These are phyloP conservation scores for Macrolepiota fuliginosa DNA, from an alignment of 768 basidiomycete species.

Conservation along the genomic window DNA sequence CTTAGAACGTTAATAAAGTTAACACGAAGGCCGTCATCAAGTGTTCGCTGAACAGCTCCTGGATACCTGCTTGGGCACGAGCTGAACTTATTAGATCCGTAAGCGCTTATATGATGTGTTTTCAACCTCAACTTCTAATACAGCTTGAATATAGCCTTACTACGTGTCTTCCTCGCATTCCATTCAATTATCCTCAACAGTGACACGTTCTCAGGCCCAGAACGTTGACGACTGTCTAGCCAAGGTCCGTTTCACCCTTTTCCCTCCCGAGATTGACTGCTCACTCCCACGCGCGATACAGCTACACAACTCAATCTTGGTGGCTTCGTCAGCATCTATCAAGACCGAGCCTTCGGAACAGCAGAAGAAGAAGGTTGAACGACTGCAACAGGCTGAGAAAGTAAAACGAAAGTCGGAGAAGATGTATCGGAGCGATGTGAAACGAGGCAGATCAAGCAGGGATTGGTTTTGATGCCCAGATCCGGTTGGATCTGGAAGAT, in stretches of 20 bases:
- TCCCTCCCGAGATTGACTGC: neutral
- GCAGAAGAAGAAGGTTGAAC: conserved; percentile 53
- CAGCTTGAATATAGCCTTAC: conserved; percentile 44
- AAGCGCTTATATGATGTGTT: neutral
- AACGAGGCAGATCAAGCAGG: conserved; percentile 30
- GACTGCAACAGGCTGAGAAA: conserved; percentile 43
- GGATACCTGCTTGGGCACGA: conserved; percentile 72
- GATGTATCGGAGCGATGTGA: conserved; percentile 48
- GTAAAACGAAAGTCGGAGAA: conserved; percentile 49
- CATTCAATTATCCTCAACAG: conserved; percentile 66
- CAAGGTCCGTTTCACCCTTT: conserved; percentile 44
- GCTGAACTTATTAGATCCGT: conserved; percentile 51
- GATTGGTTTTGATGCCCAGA: conserved; percentile 4
- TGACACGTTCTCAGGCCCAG: conserved; percentile 73
- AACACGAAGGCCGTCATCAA: conserved; percentile 76
- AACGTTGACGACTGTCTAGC: conserved; percentile 71
- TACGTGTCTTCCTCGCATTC: conserved; percentile 69
- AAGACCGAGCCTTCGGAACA: conserved; percentile 53
- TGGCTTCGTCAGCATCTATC: conserved; percentile 43
- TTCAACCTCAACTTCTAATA: neutral
- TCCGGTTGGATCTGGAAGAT: neutral
- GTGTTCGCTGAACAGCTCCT: conserved; percentile 52
- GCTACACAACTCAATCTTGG: conserved; percentile 53
- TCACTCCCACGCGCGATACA: conserved; percentile 21
- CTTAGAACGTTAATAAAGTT: conserved; percentile 85